Evolutionary conservation across 2,329 filamentous ascomycete species (phyloP).

Genomic region (Nannizziopsis barbatae): DNA sequence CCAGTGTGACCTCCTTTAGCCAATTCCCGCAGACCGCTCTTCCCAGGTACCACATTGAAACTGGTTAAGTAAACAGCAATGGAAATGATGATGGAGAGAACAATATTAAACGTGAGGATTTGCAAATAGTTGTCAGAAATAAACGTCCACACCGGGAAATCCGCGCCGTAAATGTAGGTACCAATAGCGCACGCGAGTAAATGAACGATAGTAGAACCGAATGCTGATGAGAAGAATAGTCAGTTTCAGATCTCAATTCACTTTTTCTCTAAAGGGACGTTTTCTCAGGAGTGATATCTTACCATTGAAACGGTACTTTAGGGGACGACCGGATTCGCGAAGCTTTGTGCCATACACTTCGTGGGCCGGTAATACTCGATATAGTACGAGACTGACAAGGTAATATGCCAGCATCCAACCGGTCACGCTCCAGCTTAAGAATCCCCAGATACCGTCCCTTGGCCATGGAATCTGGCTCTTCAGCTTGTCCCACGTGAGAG

Average conservation of each 20-base stretch:
- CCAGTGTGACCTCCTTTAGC: constrained; percentile 71
- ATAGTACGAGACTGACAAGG: constrained; percentile 59
- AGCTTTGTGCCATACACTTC: constrained; percentile 61
- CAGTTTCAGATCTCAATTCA: not conserved
- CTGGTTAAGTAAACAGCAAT: constrained; percentile 71
- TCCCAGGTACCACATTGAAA: constrained; percentile 55
- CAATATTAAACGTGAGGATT: constrained; percentile 68
- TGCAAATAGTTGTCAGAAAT: constrained; percentile 85
- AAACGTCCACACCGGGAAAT: constrained; percentile 84
- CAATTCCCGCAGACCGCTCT: constrained; percentile 62
- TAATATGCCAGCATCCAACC: constrained; percentile 69
- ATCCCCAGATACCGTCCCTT: constrained; percentile 53
- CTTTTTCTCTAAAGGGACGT: not conserved
- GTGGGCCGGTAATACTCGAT: constrained; percentile 63
- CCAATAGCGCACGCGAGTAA: constrained; percentile 61
- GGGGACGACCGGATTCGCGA: constrained; percentile 56
- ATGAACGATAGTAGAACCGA: constrained; percentile 62
- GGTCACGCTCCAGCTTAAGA: constrained; percentile 59
- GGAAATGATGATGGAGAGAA: constrained; percentile 62
- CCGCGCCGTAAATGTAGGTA: constrained; percentile 62
- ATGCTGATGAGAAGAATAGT: constrained; percentile 42
- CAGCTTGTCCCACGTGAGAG: constrained; percentile 58
- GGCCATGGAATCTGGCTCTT: constrained; percentile 78
- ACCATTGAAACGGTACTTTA: constrained; percentile 72
- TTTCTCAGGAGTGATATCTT: constrained; percentile 18